phyloP scores from a whole-genome alignment of 2,329 filamentous ascomycete species.

The Fusarium poae region DNA sequence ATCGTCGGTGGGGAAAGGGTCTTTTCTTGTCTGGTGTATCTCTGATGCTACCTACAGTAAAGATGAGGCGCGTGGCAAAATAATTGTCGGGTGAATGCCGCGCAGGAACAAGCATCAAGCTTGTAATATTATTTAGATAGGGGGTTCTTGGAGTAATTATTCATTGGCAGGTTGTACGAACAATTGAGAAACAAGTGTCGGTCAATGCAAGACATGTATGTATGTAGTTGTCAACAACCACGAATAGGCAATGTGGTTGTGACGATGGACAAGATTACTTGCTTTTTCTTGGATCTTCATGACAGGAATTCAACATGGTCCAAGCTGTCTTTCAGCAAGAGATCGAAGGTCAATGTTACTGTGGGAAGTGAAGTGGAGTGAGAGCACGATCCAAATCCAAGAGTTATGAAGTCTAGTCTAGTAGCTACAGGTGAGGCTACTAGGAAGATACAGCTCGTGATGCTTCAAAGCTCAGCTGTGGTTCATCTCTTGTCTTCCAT shows the following conservation, averaged over 20 bases:
- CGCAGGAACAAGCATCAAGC: slow-evolving; percentile 36
- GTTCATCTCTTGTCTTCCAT: slow-evolving; percentile 2
- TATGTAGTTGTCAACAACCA: slow-evolving; percentile 3
- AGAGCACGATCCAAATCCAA: slow-evolving; percentile 21
- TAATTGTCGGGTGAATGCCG: slow-evolving; percentile 9
- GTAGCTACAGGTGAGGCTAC: slow-evolving; percentile 2
- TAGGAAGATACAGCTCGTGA: background rate
- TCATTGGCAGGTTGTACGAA: background rate
- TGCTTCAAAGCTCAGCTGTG: background rate
- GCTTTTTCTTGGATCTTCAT: slow-evolving; percentile 3
- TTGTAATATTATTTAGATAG: slow-evolving; percentile 10
- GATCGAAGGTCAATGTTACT: slow-evolving; percentile 8
- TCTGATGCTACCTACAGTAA: slow-evolving; percentile 5
- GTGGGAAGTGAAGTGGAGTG: slow-evolving; percentile 5
- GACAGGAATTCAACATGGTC: background rate
- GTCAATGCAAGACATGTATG: slow-evolving; percentile 35
- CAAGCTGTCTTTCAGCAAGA: slow-evolving; percentile 4
- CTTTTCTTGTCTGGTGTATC: slow-evolving; percentile 7
- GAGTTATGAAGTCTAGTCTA: background rate
- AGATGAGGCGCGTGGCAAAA: slow-evolving; percentile 39
- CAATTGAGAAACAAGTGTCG: slow-evolving; percentile 21
- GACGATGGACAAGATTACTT: slow-evolving; percentile 3
- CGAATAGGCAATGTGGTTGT: background rate
- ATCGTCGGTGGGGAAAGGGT: slow-evolving; percentile 41
- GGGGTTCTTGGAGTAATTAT: background rate